Percentiles rank a stretch among this genome's conserved stretches.
Conservation (phyloP, 176 grass and related monocot species). For the Aegilops tauschii region DNA sequence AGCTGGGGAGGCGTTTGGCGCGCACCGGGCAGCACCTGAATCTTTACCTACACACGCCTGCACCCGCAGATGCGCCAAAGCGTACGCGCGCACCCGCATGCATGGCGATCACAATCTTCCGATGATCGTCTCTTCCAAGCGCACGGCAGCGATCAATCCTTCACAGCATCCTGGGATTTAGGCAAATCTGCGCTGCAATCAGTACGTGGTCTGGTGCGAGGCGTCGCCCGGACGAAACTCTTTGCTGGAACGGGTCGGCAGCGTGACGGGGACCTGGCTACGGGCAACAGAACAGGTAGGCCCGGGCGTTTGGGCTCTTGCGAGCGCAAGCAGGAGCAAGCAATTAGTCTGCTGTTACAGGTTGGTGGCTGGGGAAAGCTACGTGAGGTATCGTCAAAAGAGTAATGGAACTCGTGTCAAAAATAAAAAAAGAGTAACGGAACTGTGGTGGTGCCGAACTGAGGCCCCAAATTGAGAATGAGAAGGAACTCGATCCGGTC, state of each 20-base stretch:
- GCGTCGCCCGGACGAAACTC: not conserved
- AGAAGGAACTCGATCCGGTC: not conserved
- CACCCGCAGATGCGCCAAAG: not conserved
- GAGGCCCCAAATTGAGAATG: not conserved
- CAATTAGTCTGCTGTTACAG: constrained; percentile 11
- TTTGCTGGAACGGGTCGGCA: not conserved
- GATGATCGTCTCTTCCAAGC: too few species aligned
- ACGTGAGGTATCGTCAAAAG: not conserved
- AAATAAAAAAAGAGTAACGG: not conserved
- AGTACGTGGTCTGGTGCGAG: not conserved
- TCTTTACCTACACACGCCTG: not conserved
- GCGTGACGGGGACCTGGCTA: constrained; percentile 11
- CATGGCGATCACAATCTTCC: not conserved
- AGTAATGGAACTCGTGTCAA: not conserved
- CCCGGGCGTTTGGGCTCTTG: constrained; percentile 3
- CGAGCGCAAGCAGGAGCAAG: constrained; percentile 6
- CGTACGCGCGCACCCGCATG: not conserved
- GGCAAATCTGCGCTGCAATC: not conserved
- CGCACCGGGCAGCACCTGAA: constrained; percentile 1
- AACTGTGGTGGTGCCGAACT: not conserved
- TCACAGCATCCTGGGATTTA: not conserved
- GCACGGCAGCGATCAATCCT: not conserved
- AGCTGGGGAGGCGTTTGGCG: not conserved
- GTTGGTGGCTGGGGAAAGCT: constrained; percentile 5
- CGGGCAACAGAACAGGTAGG: constrained; percentile 23